Evolutionary conservation across 2,329 filamentous ascomycete genomes (phyloP), one percentile per base, ranked within the genome.

Genomic region (Raffaelea deltoideospora): DNA sequence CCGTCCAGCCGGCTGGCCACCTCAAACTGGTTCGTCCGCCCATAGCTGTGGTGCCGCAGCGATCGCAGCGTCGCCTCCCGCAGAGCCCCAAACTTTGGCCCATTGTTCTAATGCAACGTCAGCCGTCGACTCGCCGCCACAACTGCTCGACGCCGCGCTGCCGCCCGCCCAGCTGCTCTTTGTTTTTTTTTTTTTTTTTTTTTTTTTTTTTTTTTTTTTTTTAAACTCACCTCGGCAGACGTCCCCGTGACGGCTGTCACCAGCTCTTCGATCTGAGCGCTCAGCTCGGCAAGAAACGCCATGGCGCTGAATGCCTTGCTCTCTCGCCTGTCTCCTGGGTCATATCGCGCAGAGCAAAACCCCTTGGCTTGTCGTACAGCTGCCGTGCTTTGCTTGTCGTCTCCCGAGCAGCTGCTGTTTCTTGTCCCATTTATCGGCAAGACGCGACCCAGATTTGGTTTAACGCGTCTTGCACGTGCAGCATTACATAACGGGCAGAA

Each of bases 1-100:
- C 82, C 82, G 34, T 73, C 63, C 2, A 88, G 63, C 26, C 66
- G 67, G 27, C 67, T 67, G 28, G 69, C 60, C 17, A 87, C 71
- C 31, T 81, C 75, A 50, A 87, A 87, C 45, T 83, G 79, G 49
- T 88, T 83, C 1, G 78, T 83, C 27, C 79, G 70, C 24, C 70
- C 60, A 51, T 71, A 73, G 33, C 56, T 69, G 45, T 75, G 64
- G 23, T 67, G 57, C 34, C 67, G 68, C 26, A 79, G 52, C 33
- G 50, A 62, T 22, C 64, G 65, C 22, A 76, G 47, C 26, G 64
- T 59, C 19, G 57, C 58, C 36, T 77, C 69, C 38, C 60, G 64
- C 18, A 61, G 54, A 14, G 55, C 40, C 31, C 57, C 60, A 46
- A 70, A 65, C 41, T 51, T 56, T 15, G 48, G 48, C 33, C 58